Percentiles rank a stretch among this genome's conserved stretches.
These are phyloP conservation scores for Larix sibirica DNA, from an alignment of 83 land plant species.

Conservation along the genomic window DNA sequence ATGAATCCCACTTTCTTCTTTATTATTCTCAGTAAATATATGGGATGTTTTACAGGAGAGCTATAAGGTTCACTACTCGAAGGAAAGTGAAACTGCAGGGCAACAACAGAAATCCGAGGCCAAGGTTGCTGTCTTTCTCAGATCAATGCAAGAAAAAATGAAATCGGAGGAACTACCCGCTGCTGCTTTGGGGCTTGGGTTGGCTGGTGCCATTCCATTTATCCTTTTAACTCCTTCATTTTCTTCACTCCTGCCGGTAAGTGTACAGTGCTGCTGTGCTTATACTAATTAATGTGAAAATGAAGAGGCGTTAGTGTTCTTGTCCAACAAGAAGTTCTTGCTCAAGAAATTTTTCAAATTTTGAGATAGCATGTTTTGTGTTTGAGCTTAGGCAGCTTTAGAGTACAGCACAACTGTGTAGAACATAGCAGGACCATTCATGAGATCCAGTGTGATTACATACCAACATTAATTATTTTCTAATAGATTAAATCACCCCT, in stretches of 20 bases:
- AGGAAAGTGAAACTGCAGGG: background rate
- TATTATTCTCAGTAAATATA: too few species aligned
- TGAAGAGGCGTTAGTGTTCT: too few species aligned
- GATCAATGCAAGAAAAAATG: slow-evolving; percentile 11
- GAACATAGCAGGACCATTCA: background rate
- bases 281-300: too few species aligned
- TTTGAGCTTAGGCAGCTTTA: background rate
- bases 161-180: background rate
- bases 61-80: background rate
- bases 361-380: background rate
- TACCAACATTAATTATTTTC: background rate
- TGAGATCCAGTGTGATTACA: background rate
- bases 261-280: background rate
- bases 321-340: too few species aligned
- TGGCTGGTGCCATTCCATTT: slow-evolving; percentile 16
- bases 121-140: background rate
- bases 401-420: background rate
- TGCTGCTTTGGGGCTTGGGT: slow-evolving; percentile 11
- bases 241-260: background rate
- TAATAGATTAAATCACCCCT: background rate
- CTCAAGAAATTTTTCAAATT: background rate
- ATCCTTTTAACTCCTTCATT: slow-evolving; percentile 7
- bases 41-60: too few species aligned
- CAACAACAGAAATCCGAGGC: background rate
- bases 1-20: too few species aligned